Base-by-base conservation (phyloP, 768 basidiomycete species). In the Sarcodon aspratus region DNA sequence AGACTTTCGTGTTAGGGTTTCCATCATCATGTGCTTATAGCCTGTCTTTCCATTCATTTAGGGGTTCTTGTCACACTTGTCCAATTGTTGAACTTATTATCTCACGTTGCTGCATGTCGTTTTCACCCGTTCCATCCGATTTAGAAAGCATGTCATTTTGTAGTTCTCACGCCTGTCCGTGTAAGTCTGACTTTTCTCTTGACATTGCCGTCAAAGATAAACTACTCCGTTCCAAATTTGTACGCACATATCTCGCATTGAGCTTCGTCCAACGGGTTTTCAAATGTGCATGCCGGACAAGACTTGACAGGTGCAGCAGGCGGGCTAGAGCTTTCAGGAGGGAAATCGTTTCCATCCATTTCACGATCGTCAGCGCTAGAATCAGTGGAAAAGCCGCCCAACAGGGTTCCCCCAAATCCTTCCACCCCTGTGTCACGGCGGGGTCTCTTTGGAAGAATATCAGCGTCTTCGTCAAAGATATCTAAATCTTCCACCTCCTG, bases 331-430 rank as follows among this genome's bases (percentile, higher is more conserved):
- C 56, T 38, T 55, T 15, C 17, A 47, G 31, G n/a, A 46, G 48
- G 43, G 36, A 31, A 10, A n/a, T 48, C 38, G 37, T 53, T 46
- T 50, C 15, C 46, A 48, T 48, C 52, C 48, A 46, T 54, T 49
- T 36, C 46, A 54, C n/a, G 44, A 42, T 42, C 40, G 9, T 15
- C 15, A 42, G 17, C 40, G 17, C 27, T 27, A 42, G 48, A 31
- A 52, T 15, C 38, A 46, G 61, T 60, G 54, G n/a, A 44, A 45
- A 49, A 10, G 33, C 74, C 69, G 42, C 76, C 76, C 33, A 89
- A 70, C 40, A 88, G 61, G 18, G 87, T 90, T 21, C 87, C 86
- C 46, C 74, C 74, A 60, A 90, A 90, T 3, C 81, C 87, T 53
- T 69, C 71, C 10, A 74, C 80, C 63, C 85, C 83, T 44, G 21